These are phyloP conservation scores for Peronospora belbahrii DNA, from an alignment of 352 stramenopile species.

Conservation along the genomic window DNA sequence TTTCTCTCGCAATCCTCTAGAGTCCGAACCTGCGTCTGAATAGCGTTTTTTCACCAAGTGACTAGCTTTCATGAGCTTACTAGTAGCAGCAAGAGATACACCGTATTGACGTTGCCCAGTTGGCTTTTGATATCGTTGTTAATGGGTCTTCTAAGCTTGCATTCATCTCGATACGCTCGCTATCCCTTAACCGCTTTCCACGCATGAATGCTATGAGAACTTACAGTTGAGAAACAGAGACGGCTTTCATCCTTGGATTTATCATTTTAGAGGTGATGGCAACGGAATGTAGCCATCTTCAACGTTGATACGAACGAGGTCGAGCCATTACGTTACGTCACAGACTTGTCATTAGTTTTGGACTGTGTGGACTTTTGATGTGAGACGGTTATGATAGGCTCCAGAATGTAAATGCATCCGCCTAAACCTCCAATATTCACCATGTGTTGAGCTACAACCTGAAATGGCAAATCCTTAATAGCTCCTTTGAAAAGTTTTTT, in stretches of 20 bases:
- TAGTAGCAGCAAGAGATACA: slow-evolving; percentile 64
- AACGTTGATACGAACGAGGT: no score
- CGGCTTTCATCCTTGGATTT: not conserved
- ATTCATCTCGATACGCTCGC: slow-evolving; percentile 75
- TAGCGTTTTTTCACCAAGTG: slow-evolving; percentile 65
- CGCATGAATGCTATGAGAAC: no score
- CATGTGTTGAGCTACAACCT: slow-evolving; percentile 38
- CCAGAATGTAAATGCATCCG: slow-evolving; percentile 54
- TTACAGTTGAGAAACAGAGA: no score
- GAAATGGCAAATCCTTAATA: slow-evolving; percentile 36
- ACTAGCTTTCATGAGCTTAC: slow-evolving; percentile 72
- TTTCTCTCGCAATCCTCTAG: slow-evolving; percentile 30
- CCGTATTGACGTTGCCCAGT: slow-evolving; percentile 57
- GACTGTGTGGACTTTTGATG: slow-evolving; percentile 8
- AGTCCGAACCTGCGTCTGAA: slow-evolving; percentile 34
- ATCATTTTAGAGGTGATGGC: no score
- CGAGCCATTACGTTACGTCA: no score
- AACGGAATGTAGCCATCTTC: no score
- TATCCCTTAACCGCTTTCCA: slow-evolving; percentile 59
- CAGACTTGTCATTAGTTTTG: no score
- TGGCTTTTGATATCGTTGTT: slow-evolving; percentile 40
- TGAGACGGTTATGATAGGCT: slow-evolving; percentile 14
- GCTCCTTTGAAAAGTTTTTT: slow-evolving; percentile 68
- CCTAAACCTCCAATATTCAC: slow-evolving; percentile 70
- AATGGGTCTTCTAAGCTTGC: slow-evolving; percentile 47